Evolutionary conservation across 768 basidiomycete species (phyloP).

Genomic region (Clitopilus passeckerianus): DNA sequence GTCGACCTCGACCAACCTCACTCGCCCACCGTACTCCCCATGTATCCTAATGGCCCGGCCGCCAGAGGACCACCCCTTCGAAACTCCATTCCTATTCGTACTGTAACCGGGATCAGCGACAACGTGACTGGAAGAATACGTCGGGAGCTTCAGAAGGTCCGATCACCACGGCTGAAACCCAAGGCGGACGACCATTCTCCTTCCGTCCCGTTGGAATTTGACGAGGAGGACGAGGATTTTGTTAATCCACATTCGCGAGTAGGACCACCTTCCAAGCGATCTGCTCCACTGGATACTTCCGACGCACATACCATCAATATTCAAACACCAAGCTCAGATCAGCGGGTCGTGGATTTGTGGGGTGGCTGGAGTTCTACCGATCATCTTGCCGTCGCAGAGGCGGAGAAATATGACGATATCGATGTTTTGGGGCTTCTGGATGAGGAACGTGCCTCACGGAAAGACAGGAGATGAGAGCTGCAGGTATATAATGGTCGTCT

Average conservation of each 20-base stretch:
- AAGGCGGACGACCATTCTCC: slow-evolving; percentile 17
- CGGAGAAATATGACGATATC: slow-evolving; percentile 46
- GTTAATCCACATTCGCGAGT: slow-evolving; percentile 8
- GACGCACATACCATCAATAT: slow-evolving; percentile 16
- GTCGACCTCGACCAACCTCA: slow-evolving; percentile 51
- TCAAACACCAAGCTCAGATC: slow-evolving; percentile 9
- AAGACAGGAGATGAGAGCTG: not conserved
- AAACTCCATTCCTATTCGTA: slow-evolving; percentile 54
- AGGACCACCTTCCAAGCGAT: not conserved
- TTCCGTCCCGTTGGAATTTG: slow-evolving; percentile 41
- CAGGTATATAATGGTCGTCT: no score
- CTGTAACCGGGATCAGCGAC: slow-evolving; percentile 46
- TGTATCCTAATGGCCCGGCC: slow-evolving; percentile 71
- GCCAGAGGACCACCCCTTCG: slow-evolving; percentile 33
- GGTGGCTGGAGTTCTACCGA: slow-evolving; percentile 44
- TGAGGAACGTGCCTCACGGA: slow-evolving; percentile 22
- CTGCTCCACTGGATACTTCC: no score
- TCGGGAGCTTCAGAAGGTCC: slow-evolving; percentile 48
- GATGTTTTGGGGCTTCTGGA: slow-evolving; percentile 35
- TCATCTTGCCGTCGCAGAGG: slow-evolving; percentile 42
- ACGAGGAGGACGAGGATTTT: slow-evolving; percentile 66
- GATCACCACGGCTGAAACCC: slow-evolving; percentile 35
- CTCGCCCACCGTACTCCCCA: slow-evolving; percentile 54
- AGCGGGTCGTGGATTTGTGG: slow-evolving; percentile 21
- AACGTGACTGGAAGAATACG: slow-evolving; percentile 55